phyloP scores from a whole-genome alignment of 495 filamentous ascomycete species.

The Lichenothelia convexa region DNA sequence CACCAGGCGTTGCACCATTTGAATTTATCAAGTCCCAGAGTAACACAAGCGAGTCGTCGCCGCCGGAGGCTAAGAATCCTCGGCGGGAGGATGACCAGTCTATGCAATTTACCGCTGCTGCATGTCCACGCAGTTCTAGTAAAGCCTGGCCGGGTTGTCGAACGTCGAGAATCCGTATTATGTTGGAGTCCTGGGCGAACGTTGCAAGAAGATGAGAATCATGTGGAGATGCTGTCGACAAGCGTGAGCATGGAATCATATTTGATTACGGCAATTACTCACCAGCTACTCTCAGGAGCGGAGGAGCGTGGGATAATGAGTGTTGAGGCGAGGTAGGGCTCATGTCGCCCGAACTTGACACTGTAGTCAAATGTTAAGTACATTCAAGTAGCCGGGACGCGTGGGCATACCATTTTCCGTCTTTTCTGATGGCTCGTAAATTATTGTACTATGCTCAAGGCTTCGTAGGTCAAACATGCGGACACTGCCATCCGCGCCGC shows the following conservation, averaged over 20 bases:
- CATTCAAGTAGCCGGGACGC: too few relatives aligned
- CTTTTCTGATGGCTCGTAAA: constrained; percentile 90
- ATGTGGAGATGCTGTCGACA: constrained; percentile 59
- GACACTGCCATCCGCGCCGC: constrained; percentile 93
- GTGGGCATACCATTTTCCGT: constrained; percentile 52
- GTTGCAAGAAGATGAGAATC: constrained; percentile 92
- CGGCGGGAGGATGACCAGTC: constrained; percentile 85
- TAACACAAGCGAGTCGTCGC: constrained; percentile 75
- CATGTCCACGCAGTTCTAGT: constrained; percentile 84
- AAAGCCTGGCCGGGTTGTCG: constrained; percentile 92
- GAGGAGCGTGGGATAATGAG: constrained; percentile 48
- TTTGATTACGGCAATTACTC: constrained; percentile 3
- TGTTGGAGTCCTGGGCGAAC: constrained; percentile 79
- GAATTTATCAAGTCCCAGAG: constrained; percentile 84
- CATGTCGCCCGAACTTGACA: constrained; percentile 34
- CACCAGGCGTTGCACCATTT: constrained; percentile 23
- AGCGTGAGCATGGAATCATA: not conserved
- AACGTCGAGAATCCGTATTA: constrained; percentile 91
- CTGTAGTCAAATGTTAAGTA: too few relatives aligned
- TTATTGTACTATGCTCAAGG: constrained; percentile 95
- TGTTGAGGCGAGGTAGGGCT: constrained; percentile 52
- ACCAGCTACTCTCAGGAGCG: constrained; percentile 68
- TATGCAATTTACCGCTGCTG: constrained; percentile 68
- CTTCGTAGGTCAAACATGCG: constrained; percentile 97
- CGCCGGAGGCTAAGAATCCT: constrained; percentile 80